Base-by-base conservation (phyloP, 2,329 filamentous ascomycete genomes). In the Albophoma yamanashiensis region DNA sequence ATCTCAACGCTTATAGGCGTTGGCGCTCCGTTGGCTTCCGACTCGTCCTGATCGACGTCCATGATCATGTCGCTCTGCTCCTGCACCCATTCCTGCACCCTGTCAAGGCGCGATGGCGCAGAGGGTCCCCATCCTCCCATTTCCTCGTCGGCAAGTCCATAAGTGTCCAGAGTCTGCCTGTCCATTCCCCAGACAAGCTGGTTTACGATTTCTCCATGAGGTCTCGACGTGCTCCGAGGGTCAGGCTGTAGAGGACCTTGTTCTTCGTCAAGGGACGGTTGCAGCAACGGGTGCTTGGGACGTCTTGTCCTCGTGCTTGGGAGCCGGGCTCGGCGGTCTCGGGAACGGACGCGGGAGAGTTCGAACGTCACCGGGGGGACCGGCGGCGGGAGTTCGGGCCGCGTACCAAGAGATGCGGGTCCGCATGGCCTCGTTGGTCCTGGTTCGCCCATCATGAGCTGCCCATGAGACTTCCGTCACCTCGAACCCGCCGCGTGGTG, bases 141-240 rank as follows among this genome's bases (percentile, higher is more conserved):
- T 15, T 25, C 22, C 22, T 55, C 40, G 20, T 17, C 27, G n/a
- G 17, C 3, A 25, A 57, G 14, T 20, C 25, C 55, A 15, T 20
- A n/a, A 4, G 53, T 6, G 22, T 42, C 50, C 53, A 60, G 38
- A 1, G 61, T 60, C 15, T 63, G 60, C 53, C 40, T 42, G 42
- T 52, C 55, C 2, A 62, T 20, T 36, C 34, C 43, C 14, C 50
- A 58, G n/a, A 60, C 56, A 22, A 58, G 55, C 27, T 53, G 56
- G 45, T 56, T 56, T 20, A 61, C 50, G 55, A 63, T 62, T 55
- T 55, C 59, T 59, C 64, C 64, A n/a, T 36, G 6, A 20, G 20
- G 50, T 14, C 4, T 22, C 8, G 50, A 22, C 20, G 50, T 7
- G 4, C 6, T 38, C 14, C 31, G 31, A 22, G 31, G 31, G 25